A percentile compares a stretch with the other conserved stretches of the same genome.
These are phyloP conservation scores for Oxytropis ochrocephala DNA, from an alignment of 306 rosid species.

Conservation along the genomic window DNA sequence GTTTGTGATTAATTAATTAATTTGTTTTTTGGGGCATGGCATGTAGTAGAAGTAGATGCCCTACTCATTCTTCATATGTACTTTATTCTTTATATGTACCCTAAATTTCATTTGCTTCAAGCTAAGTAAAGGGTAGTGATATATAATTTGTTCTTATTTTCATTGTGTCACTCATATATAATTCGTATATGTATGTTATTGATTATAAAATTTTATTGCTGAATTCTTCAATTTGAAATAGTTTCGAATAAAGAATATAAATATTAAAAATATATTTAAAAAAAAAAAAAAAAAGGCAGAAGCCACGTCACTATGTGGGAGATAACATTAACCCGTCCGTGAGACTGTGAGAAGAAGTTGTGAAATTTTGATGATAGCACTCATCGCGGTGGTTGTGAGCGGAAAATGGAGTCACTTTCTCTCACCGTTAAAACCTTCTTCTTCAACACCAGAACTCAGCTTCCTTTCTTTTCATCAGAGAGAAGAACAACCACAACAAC, in stretches of 20 bases:
- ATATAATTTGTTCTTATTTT: background rate
- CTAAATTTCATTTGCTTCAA: background rate
- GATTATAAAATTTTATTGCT: too few relatives aligned
- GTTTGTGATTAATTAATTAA: background rate
- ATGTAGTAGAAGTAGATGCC: background rate
- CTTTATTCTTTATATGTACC: background rate
- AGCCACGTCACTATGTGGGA: background rate
- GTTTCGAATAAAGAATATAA: too few relatives aligned
- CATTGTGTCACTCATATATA: too few relatives aligned
- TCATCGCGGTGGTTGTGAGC: too few relatives aligned
- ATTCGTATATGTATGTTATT: too few relatives aligned
- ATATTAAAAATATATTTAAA: background rate
- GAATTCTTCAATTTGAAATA: too few relatives aligned
- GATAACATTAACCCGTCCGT: background rate
- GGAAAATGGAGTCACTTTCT: conserved; percentile 55
- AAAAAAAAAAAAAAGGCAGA: background rate
- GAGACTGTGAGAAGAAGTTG: background rate
- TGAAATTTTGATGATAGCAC: background rate
- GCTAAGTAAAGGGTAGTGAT: background rate
- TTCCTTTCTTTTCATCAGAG: conserved; percentile 29
- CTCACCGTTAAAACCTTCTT: conserved; percentile 40
- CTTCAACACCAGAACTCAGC: conserved; percentile 19
- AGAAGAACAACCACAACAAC: background rate
- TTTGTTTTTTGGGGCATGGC: background rate
- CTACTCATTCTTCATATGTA: background rate